Conservation (phyloP, 2,329 filamentous ascomycete species). For the Aulographum hederae region DNA sequence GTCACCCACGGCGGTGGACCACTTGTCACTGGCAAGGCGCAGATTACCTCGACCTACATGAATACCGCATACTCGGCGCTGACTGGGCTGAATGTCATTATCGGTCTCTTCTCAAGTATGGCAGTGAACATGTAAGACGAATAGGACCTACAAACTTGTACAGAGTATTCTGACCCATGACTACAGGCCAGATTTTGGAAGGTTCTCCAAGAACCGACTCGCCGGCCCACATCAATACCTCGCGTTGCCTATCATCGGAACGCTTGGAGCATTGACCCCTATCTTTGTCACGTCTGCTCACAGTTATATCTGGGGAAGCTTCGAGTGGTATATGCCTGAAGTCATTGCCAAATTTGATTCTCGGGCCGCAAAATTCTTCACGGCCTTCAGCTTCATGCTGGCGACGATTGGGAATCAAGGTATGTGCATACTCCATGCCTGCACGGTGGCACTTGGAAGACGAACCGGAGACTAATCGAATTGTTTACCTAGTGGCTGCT, state of each 20-base stretch:
- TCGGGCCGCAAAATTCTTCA: conserved; percentile 24
- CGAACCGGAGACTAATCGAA: too few relatives aligned
- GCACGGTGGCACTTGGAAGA: too few relatives aligned
- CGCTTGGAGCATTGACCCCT: conserved; percentile 26
- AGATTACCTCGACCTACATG: conserved; percentile 21
- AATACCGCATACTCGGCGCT: conserved; percentile 24
- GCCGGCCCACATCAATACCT: conserved; percentile 25
- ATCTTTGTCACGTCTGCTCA: conserved; percentile 30
- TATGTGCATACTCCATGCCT: too few relatives aligned
- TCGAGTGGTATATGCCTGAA: conserved; percentile 31
- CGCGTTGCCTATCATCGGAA: conserved; percentile 29
- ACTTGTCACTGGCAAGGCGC: conserved; percentile 18
- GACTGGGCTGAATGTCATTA: conserved; percentile 27
- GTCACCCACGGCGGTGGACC: conserved; percentile 24
- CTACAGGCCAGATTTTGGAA: too few relatives aligned
- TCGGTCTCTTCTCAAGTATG: conserved; percentile 29
- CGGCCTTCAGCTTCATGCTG: conserved; percentile 20
- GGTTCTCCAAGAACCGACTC: conserved; percentile 22
- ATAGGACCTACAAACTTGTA: too few relatives aligned
- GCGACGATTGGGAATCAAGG: conserved; percentile 25
- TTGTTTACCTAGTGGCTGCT: too few relatives aligned
- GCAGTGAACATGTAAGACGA: conserved; percentile 33
- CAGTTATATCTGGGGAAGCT: conserved; percentile 24
- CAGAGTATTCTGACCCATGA: too few relatives aligned
- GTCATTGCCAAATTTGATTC: conserved; percentile 27